Conservation (phyloP, 352 stramenopile genomes). For the Phytophthora niederhauseri region DNA sequence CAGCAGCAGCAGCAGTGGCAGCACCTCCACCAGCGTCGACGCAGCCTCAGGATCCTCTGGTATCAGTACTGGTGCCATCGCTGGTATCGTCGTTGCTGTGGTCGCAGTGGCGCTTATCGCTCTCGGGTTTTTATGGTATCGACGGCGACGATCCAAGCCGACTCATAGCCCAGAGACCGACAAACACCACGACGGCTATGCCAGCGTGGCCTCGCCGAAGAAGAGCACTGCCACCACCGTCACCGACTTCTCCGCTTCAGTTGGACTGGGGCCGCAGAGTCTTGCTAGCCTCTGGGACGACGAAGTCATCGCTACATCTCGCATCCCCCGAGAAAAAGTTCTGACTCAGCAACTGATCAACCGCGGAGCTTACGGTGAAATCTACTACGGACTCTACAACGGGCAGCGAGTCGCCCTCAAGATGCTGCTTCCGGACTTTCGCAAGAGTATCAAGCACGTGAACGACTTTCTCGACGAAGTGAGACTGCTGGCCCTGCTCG, state of each 20-base stretch:
- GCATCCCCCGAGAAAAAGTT: slow-evolving; percentile 35
- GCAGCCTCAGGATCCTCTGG: not conserved
- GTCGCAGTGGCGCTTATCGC: slow-evolving; percentile 7
- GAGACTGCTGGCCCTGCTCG: slow-evolving; percentile 46
- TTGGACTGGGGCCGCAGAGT: too few species aligned
- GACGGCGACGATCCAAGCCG: not conserved
- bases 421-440: slow-evolving; percentile 22
- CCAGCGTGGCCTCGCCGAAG: not conserved
- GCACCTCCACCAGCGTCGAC: too few species aligned
- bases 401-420: slow-evolving; percentile 33
- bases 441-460: slow-evolving; percentile 26
- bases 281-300: not conserved
- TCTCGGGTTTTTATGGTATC: slow-evolving; percentile 1
- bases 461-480: slow-evolving; percentile 43
- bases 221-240: not conserved
- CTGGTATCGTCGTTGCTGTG: slow-evolving; percentile 14
- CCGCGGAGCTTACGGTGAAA: slow-evolving; percentile 31
- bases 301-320: slow-evolving; percentile 24
- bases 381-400: slow-evolving; percentile 31
- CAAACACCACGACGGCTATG: not conserved
- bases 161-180: not conserved
- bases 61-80: slow-evolving; percentile 6
- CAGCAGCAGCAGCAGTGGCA: not conserved
- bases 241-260: too few species aligned
- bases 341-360: slow-evolving; percentile 30